phyloP scores from a whole-genome alignment of 192 early-diverging fungal species.

The Coemansia sp. region DNA sequence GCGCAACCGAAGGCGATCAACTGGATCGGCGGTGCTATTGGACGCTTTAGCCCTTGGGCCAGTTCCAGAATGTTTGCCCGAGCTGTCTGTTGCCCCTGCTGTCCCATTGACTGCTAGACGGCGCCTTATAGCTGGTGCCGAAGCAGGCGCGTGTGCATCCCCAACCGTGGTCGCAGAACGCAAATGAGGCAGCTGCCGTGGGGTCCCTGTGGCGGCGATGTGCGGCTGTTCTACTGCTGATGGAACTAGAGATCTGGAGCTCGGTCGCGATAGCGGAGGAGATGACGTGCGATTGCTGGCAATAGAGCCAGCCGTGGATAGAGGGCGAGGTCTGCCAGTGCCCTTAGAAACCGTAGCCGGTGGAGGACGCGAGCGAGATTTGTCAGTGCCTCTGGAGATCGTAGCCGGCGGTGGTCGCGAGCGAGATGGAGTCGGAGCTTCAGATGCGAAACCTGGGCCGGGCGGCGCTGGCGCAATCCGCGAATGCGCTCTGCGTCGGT shows the following conservation, averaged over 20 bases:
- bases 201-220: conserved; percentile 2
- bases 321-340: conserved; percentile 29
- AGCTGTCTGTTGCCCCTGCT: conserved; percentile 2
- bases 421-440: background rate
- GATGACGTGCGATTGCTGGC: conserved; percentile 41
- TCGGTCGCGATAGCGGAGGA: conserved; percentile 36
- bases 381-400: no score
- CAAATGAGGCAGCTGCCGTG: background rate
- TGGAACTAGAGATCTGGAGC: conserved; percentile 21
- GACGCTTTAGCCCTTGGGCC: background rate
- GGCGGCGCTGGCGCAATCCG: conserved; percentile 9
- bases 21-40: conserved; percentile 15
- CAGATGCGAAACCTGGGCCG: background rate
- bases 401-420: no score
- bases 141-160: background rate
- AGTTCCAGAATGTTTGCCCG: background rate
- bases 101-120: conserved; percentile 8
- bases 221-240: conserved; percentile 4
- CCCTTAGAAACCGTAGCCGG: conserved; percentile 37
- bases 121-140: conserved; percentile 5
- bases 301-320: conserved; percentile 37
- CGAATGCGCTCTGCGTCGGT: conserved; percentile 37
- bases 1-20: conserved; percentile 61
- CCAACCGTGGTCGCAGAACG: background rate
- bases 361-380: no score